These are phyloP conservation scores for Verticillium klebahnii DNA, from an alignment of 2,329 filamentous ascomycete species.

Conservation along the genomic window DNA sequence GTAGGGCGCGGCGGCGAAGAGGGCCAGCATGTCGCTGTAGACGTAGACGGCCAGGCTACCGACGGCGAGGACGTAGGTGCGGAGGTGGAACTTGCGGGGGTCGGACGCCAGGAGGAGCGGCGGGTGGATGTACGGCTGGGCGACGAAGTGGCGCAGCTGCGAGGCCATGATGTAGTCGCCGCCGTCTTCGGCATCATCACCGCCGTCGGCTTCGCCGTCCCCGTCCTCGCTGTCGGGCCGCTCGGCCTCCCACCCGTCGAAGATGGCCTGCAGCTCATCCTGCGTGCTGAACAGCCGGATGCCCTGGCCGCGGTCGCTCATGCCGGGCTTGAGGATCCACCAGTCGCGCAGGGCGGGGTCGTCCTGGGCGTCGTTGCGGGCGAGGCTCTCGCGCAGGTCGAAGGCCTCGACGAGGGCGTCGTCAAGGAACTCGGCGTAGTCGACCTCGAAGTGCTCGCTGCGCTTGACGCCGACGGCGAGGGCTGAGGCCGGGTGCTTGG, in stretches of 20 bases:
- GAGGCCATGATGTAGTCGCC: constrained; percentile 69
- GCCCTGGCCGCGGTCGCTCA: constrained; percentile 94
- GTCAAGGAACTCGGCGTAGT: constrained; percentile 95
- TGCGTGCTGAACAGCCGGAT: constrained; percentile 85
- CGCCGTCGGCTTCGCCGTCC: constrained; percentile 32
- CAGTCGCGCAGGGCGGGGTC: constrained; percentile 57
- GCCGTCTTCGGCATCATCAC: constrained; percentile 19
- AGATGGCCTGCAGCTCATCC: constrained; percentile 78
- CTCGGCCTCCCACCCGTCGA: constrained; percentile 83
- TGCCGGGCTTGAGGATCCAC: constrained; percentile 98
- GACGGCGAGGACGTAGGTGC: constrained; percentile 81
- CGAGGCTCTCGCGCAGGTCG: constrained; percentile 76
- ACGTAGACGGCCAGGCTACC: constrained; percentile 80
- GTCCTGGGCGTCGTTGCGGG: constrained; percentile 46
- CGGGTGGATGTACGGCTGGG: constrained; percentile 89
- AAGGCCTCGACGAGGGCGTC: constrained; percentile 88
- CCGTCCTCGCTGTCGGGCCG: constrained; percentile 62
- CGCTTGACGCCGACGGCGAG: constrained; percentile 69
- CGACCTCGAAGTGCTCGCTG: constrained; percentile 84
- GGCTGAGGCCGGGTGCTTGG: constrained; percentile 71
- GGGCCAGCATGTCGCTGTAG: constrained; percentile 85
- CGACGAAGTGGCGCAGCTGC: constrained; percentile 92
- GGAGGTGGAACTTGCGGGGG: constrained; percentile 86
- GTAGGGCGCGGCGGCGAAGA: constrained; percentile 80
- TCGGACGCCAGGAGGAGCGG: constrained; percentile 69